Evolutionary conservation across 75 land plant species (phyloP), one percentile per base, ranked within the genome.

Genomic region (Cupressus sempervirens): DNA sequence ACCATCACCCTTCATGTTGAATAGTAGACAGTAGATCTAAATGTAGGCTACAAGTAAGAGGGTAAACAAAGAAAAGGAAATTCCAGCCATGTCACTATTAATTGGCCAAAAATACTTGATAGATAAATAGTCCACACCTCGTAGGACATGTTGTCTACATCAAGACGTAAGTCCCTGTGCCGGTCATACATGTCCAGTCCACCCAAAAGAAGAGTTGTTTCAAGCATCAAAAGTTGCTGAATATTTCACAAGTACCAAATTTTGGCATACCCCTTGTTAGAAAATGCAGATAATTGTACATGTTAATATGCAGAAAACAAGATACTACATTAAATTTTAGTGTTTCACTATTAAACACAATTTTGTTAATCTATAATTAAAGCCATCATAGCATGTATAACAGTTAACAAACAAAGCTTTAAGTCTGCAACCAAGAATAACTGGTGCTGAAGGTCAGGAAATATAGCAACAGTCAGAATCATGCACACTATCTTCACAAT

Each of bases 71-170:
- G 41, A 70, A 86, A 38, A n/a, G 10, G 26, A 13, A 43, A 77
- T 85, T 36, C 36, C 88, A 54, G 14, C 56, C 84, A 35, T 40
- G 68, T 45, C 26, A 87, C 62, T n/a, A 54, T 43, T 15, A 65
- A 88, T 3, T 32, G 67, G 23, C 32, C n/a, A 53, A 85, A 85
- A 26, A 68, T 40, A 43, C 65, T 40, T 38, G 40, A 38, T 38
- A 38, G 77, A 53, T 50, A 23, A 36, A 75, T 54, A 45, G 13
- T 16, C n/a, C 81, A 32, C 35, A 93, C 95, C 94, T 93, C 95
- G 84, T 93, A 93, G 35, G 95, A 88, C 98, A 96, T 95, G 76
- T 89, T 86, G 83, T 96, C 98, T 68, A 95, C 87, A 85, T 96
- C 97, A 23, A 96, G 93, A 16, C 98, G 89, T 92, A 86, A 88